Evolutionary conservation across 345 rosid species (phyloP).

Genomic region (Ceriops zippeliana): DNA sequence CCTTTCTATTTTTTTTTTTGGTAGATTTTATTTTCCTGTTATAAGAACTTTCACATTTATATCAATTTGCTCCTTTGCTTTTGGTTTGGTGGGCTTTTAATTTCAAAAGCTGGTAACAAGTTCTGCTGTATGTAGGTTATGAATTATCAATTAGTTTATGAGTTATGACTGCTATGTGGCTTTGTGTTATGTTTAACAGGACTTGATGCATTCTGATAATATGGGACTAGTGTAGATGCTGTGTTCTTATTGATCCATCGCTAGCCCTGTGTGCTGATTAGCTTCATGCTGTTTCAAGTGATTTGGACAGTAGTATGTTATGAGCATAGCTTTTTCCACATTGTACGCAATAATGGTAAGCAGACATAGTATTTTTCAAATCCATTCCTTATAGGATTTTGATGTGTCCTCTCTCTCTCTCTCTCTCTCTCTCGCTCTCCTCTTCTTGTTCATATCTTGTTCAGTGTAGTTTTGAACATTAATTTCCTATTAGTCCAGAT

Average conservation of each 20-base stretch:
- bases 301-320: too few species aligned
- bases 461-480: too few species aligned
- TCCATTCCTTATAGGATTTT: too few species aligned
- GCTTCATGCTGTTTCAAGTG: too few species aligned
- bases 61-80: slow-evolving; percentile 13
- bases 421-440: too few species aligned
- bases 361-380: too few species aligned
- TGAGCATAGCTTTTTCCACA: neutral
- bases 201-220: neutral
- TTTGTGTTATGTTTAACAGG: neutral
- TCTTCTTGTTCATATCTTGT: too few species aligned
- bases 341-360: too few species aligned
- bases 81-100: slow-evolving; percentile 3
- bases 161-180: neutral
- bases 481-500: too few species aligned
- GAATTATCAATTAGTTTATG: neutral
- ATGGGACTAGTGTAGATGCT: neutral
- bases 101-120: slow-evolving; percentile 3
- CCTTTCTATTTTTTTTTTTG: neutral
- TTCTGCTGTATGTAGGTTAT: slow-evolving; percentile 6
- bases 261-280: neutral
- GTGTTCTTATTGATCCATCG: neutral
- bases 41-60: slow-evolving; percentile 12
- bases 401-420: too few species aligned
- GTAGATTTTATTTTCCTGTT: slow-evolving; percentile 16